These are phyloP conservation scores for Tolypocladium amazonense DNA, from an alignment of 2,329 filamentous ascomycete species.

Conservation along the genomic window DNA sequence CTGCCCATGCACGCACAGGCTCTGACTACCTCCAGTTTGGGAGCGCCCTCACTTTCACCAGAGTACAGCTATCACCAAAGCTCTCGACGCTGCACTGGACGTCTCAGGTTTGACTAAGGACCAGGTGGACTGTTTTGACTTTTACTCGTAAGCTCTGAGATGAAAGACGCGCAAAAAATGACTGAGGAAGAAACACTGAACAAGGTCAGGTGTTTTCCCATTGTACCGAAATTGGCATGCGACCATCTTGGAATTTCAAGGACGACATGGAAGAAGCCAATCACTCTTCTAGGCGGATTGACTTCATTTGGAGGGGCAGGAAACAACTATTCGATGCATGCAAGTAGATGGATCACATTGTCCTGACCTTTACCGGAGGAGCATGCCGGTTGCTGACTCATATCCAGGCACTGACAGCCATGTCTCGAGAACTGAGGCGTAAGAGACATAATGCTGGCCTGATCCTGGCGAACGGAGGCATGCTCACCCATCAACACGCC, in stretches of 20 bases:
- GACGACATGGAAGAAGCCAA: conserved; percentile 31
- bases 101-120: conserved; percentile 32
- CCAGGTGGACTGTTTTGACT: conserved; percentile 50
- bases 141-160: conserved; percentile 41
- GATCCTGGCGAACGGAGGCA: conserved; percentile 55
- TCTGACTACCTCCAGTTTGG: conserved; percentile 38
- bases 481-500: conserved; percentile 55
- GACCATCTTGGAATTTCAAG: conserved; percentile 45
- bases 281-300: conserved; percentile 53
- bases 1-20: neutral
- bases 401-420: conserved; percentile 34
- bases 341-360: conserved; percentile 14
- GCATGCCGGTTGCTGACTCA: neutral
- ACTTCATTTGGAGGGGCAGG: conserved; percentile 61
- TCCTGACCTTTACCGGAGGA: neutral
- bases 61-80: conserved; percentile 46
- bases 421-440: conserved; percentile 40
- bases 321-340: conserved; percentile 63
- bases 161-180: neutral
- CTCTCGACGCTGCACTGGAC: conserved; percentile 42
- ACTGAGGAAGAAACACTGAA: neutral
- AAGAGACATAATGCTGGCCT: conserved; percentile 38
- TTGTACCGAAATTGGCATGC: conserved; percentile 57
- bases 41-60: conserved; percentile 46
- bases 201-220: conserved; percentile 51